A percentile compares a stretch with the other conserved stretches of the same genome.
Evolutionary conservation across 345 rosid species (phyloP).

Genomic region (Moricandia moricandioides): DNA sequence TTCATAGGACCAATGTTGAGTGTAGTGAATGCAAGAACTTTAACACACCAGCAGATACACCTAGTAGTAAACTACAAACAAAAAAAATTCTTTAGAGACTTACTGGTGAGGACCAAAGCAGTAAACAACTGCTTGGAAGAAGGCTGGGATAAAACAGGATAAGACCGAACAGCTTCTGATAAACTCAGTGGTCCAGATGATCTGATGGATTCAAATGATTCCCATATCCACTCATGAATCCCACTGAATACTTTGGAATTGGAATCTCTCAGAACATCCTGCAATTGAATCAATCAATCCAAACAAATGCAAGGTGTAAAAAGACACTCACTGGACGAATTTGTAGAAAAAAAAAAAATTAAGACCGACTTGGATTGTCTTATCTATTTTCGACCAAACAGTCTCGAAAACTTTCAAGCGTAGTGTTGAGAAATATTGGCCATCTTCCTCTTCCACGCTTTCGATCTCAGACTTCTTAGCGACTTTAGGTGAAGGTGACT

Average conservation of each 20-base stretch:
- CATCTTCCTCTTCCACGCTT: constrained; percentile 33
- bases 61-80: neutral
- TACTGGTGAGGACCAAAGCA: constrained; percentile 79
- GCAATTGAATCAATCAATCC: constrained; percentile 29
- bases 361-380: constrained; percentile 48
- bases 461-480: constrained; percentile 32
- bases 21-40: too few species aligned
- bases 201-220: constrained; percentile 52
- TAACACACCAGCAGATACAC: neutral
- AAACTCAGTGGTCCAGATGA: constrained; percentile 44
- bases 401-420: constrained; percentile 56
- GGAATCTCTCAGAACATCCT: constrained; percentile 68
- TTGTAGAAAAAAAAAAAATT: neutral
- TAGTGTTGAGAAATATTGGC: constrained; percentile 21
- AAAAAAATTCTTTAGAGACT: constrained; percentile 36
- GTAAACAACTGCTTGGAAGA: constrained; percentile 64
- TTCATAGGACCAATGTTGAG: too few species aligned
- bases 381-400: constrained; percentile 70
- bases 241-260: constrained; percentile 50
- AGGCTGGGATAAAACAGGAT: constrained; percentile 58
- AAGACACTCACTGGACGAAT: neutral
- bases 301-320: neutral
- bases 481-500: constrained; percentile 43
- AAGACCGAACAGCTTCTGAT: constrained; percentile 55
- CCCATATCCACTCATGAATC: constrained; percentile 65